Evolutionary conservation across 495 filamentous ascomycete genomes (phyloP).

Genomic region (Pyronema domesticum): DNA sequence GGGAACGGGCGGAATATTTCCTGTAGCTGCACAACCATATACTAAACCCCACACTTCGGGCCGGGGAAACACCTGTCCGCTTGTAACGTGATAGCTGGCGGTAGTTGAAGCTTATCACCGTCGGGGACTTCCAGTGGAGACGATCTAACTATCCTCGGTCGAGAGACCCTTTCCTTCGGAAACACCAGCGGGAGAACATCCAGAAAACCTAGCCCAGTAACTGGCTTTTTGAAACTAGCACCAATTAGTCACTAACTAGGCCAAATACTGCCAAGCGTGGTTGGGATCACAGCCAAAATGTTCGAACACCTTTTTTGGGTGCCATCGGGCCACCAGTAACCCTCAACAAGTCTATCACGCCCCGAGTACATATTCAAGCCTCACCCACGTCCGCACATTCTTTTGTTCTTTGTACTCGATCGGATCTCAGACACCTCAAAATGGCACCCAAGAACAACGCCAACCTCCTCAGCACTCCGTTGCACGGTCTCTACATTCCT

Average conservation of each 20-base stretch:
- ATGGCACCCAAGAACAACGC: neutral
- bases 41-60: no score
- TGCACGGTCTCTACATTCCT: constrained; percentile 71
- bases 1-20: no score
- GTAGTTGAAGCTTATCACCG: neutral
- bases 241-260: no score
- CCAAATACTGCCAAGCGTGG: neutral
- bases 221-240: no score
- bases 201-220: neutral
- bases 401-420: neutral
- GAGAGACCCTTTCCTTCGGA: neutral
- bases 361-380: neutral
- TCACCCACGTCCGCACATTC: neutral
- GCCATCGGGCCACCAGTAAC: neutral
- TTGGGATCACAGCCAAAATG: neutral
- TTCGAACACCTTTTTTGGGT: neutral
- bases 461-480: constrained; percentile 14
- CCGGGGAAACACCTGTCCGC: no score
- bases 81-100: no score
- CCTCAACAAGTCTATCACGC: neutral
- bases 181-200: neutral
- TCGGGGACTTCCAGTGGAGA: neutral
- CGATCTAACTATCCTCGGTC: neutral
- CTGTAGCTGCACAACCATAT: no score
- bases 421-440: neutral